Evolutionary conservation across 2,329 filamentous ascomycete genomes (phyloP).

Genomic region (Chrysosporium keratinophilum): DNA sequence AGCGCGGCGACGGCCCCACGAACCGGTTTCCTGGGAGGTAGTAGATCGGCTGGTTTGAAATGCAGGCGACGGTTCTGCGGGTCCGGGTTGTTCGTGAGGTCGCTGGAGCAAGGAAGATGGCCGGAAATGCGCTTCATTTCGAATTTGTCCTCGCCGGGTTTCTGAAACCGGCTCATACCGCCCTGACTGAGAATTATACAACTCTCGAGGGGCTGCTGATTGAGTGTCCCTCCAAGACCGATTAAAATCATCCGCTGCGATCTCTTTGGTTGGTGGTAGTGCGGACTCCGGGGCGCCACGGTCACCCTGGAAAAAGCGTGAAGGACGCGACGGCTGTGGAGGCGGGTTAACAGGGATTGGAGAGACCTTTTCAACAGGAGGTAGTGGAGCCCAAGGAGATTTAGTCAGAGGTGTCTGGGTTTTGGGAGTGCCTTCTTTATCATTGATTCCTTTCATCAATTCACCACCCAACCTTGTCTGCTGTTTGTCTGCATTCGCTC

Average conservation of each 20-base stretch:
- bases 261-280: conserved; percentile 60
- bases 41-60: conserved; percentile 69
- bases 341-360: conserved; percentile 54
- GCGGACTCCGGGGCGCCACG: conserved; percentile 46
- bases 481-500: conserved; percentile 36
- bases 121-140: conserved; percentile 56
- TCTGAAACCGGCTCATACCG: conserved; percentile 83
- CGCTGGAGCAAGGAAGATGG: conserved; percentile 74
- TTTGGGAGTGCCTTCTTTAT: conserved; percentile 43
- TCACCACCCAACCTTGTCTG: conserved; percentile 37
- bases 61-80: conserved; percentile 72
- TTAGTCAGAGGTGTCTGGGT: conserved; percentile 55
- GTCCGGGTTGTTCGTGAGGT: conserved; percentile 52
- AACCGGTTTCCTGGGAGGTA: conserved; percentile 50
- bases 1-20: conserved; percentile 65
- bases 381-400: conserved; percentile 82
- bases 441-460: conserved; percentile 41
- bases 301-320: conserved; percentile 48
- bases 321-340: conserved; percentile 31
- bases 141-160: conserved; percentile 56
- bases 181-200: conserved; percentile 92
- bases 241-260: conserved; percentile 88
- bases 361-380: conserved; percentile 71
- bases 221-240: conserved; percentile 65
- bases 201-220: conserved; percentile 55